Evolutionary conservation across 192 early-diverging fungal genomes (phyloP).

Genomic region (Fimicolochytrium jonesii): DNA sequence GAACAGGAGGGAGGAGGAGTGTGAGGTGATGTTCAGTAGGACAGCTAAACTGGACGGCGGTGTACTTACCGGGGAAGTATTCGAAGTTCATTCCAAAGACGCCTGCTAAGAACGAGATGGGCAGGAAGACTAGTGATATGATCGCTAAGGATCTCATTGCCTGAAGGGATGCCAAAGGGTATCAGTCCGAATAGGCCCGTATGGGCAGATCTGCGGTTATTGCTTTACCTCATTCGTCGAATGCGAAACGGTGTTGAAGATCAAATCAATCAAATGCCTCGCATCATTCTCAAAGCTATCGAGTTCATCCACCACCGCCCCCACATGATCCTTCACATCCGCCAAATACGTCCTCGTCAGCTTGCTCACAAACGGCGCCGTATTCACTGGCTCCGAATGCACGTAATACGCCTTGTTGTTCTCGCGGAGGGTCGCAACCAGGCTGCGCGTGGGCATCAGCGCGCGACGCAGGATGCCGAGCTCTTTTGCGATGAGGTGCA

Average conservation of each 20-base stretch:
- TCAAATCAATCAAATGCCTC: constrained; percentile 28
- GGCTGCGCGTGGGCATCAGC: constrained; percentile 16
- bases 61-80: constrained; percentile 16
- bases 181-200: background rate
- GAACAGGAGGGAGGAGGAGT: background rate
- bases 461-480: constrained; percentile 13
- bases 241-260: constrained; percentile 36
- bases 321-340: constrained; percentile 34
- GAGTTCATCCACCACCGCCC: constrained; percentile 13
- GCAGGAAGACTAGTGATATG: constrained; percentile 32
- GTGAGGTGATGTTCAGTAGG: background rate
- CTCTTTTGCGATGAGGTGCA: constrained; percentile 36
- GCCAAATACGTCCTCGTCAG: constrained; percentile 28
- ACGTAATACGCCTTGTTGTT: background rate
- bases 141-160: constrained; percentile 37
- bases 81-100: constrained; percentile 46
- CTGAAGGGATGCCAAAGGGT: no score
- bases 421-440: constrained; percentile 20
- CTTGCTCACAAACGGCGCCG: constrained; percentile 13
- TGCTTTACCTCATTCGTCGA: constrained; percentile 32
- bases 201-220: background rate
- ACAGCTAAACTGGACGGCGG: background rate
- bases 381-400: background rate
- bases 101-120: constrained; percentile 34
- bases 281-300: constrained; percentile 26